Percentiles rank a stretch among this genome's conserved stretches.
Evolutionary conservation across 805 yeast species (phyloP).

Genomic region (Cyberlindnera subsufficiens): DNA sequence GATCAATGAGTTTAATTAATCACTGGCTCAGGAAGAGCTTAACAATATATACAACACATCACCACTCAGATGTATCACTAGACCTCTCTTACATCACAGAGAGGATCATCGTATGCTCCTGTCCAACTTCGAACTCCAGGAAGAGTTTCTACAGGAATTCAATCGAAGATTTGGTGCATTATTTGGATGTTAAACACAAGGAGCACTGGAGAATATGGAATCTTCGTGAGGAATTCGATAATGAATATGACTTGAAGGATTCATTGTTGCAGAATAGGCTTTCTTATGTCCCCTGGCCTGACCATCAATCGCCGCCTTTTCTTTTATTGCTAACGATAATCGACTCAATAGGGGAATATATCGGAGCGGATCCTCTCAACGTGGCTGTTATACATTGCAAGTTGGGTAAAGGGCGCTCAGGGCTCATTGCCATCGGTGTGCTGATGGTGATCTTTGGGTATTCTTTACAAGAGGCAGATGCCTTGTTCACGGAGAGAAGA

Average conservation of each 20-base stretch:
- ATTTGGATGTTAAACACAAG: constrained; percentile 38
- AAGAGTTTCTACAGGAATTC: constrained; percentile 46
- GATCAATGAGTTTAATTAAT: no score
- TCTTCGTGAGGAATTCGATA: constrained; percentile 53
- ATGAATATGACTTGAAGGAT: constrained; percentile 27
- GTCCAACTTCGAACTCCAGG: constrained; percentile 49
- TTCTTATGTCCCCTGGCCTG: constrained; percentile 50
- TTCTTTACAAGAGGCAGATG: constrained; percentile 41
- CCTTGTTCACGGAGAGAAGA: constrained; percentile 48
- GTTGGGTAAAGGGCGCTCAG: constrained; percentile 91
- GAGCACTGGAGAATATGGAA: constrained; percentile 70
- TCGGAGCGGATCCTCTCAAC: constrained; percentile 28
- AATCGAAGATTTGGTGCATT: constrained; percentile 42
- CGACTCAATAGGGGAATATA: constrained; percentile 37
- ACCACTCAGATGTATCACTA: constrained; percentile 23
- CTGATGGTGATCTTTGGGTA: constrained; percentile 44
- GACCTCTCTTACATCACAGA: constrained; percentile 68
- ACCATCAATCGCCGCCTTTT: constrained; percentile 74
- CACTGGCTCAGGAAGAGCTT: constrained; percentile 1
- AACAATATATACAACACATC: neutral
- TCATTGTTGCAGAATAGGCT: constrained; percentile 3
- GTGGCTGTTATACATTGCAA: constrained; percentile 80
- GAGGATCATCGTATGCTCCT: constrained; percentile 66
- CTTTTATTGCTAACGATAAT: constrained; percentile 38
- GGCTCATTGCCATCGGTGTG: constrained; percentile 66